Conservation (phyloP, 148 eudicot species). For the Fagopyrum homotropicum region DNA sequence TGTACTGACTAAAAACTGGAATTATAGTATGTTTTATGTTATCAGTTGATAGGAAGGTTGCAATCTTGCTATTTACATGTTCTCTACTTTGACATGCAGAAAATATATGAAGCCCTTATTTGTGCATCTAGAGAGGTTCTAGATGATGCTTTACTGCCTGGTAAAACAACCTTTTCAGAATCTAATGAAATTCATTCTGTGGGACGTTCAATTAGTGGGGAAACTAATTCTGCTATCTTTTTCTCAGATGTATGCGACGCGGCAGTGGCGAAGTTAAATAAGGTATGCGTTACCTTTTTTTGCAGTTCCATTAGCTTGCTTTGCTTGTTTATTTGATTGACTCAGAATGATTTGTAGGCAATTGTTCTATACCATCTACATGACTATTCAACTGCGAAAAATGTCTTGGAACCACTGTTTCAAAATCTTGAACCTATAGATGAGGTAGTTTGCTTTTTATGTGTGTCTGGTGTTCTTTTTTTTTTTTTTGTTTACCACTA, state of each 20-base stretch:
- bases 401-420: conserved; percentile 64
- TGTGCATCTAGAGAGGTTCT: conserved; percentile 51
- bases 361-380: conserved; percentile 73
- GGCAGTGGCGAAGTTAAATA: conserved; percentile 61
- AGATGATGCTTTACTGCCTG: conserved; percentile 36
- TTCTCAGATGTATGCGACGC: conserved; percentile 47
- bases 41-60: background rate
- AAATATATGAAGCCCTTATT: conserved; percentile 60
- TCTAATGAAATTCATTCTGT: conserved; percentile 37
- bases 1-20: background rate
- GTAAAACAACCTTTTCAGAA: conserved; percentile 34
- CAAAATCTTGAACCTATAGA: conserved; percentile 86
- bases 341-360: conserved; percentile 45
- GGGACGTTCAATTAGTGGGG: conserved; percentile 24
- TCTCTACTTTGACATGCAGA: conserved; percentile 27
- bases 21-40: background rate
- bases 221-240: conserved; percentile 30
- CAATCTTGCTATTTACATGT: no score
- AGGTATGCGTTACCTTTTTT: conserved; percentile 31
- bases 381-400: conserved; percentile 61
- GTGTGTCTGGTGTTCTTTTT: background rate
- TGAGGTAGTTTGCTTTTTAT: conserved; percentile 44
- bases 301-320: background rate
- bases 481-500: background rate
- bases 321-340: conserved; percentile 1